Evolutionary conservation across 1,284 basidiomycete species (phyloP), one percentile per base, ranked within the genome.

Genomic region (Ustilago sp.): DNA sequence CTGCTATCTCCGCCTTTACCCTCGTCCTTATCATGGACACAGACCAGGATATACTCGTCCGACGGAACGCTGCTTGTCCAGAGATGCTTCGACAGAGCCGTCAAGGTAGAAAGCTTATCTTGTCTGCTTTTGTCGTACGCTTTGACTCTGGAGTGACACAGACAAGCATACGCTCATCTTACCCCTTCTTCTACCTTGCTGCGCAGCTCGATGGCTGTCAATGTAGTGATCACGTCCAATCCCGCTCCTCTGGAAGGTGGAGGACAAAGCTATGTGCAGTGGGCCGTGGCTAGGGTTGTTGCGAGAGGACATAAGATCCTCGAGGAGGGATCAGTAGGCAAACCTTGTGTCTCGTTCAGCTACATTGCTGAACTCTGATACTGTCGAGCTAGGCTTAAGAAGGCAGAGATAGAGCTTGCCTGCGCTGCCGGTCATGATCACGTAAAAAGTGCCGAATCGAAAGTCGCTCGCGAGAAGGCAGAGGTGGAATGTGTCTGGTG

Each of bases 201-300:
- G n/a, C 43, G 19, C n/a, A 45, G n/a, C 43, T 45, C n/a, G 43
- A 45, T 45, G 43, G 17, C 43, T 45, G 43, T 45, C 43, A 45
- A 15, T 0, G 7, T 19, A 15, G 43, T 19, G n/a, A 45, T 23
- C 43, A 45, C 43, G n/a, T 19, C n/a, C 13, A 7, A n/a, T 19
- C 19, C 17, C 17, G 11, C 15, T 17, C 39, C 7, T 12, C 6
- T 17, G 15, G 7, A 15, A 13, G 39, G 4, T 17, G 6, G 39
- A 41, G 39, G 11, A 15, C 39, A 17, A 17, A 41, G 39, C 43
- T 28, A 3, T 28, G 23, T 28, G 43, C n/a, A 23, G n/a, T 19
- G 17, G n/a, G 1, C 8, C n/a, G 19, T 7, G 43, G n/a, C 43
- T 17, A 45, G 11, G 7, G n/a, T 1, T 7, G 6, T 6, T 19